Base-by-base conservation (phyloP, 2,329 filamentous ascomycete species). In the Peltaster fructicola region DNA sequence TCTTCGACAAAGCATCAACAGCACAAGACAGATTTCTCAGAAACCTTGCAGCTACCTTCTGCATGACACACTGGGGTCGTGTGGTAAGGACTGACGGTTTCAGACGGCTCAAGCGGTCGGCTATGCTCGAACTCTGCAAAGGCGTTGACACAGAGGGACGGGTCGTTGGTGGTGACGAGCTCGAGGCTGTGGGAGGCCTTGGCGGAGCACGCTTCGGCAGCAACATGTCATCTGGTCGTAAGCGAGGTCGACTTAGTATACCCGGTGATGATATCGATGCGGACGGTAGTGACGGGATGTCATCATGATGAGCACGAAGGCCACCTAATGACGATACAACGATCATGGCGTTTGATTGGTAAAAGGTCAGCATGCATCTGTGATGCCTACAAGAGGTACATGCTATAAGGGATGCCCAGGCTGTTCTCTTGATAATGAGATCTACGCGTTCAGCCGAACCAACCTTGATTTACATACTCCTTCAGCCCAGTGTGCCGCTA, bases 1-100 rank as follows among this genome's bases (percentile, higher is more conserved):
- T 92, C 29, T 98, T 90, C 82, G 84, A 95, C 50, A 81, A 82
- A 36, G 82, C 88, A 2, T 77, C 75, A 6, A 70, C 85, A 8
- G 85, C 88, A 9, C 79, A 74, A 39, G 88, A 98, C 52, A 80
- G 91, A 26, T 93, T 84, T 82, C 64, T 98, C 18, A 79, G 82
- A 48, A 78, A 79, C 40, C 73, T 85, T 26, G 81, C 88, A 0
- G 84, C 84, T 0, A 63, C 63, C 22, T 95, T 90, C 52, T 93
- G 82, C 46, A 68, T 98, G 51, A 76, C 75, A 18, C 80, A 95
- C 50, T 98, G 88, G 82, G 88, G 88, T 26, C 73, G 88, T 22
- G 70, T 98, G 14, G 88, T 95, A 12, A 73, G 88, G 10, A 93
- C 84, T 0, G 65, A 74, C 16, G 84, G 79, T 1, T 98, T 95